Base-by-base conservation (phyloP, 805 yeast genomes). In the Starmerella riodocensis region DNA sequence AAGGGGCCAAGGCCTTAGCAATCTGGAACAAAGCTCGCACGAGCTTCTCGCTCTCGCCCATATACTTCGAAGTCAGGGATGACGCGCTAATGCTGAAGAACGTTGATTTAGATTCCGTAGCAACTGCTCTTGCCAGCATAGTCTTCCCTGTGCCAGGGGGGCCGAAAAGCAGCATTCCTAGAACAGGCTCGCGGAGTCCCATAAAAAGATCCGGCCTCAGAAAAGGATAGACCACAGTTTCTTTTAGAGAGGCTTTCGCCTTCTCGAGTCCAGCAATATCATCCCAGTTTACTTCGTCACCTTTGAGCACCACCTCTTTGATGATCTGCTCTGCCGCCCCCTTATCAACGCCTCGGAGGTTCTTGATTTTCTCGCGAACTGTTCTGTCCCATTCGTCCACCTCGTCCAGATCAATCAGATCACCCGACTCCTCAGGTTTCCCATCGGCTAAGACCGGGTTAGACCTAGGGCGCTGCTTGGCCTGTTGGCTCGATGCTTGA, bases 131-230 rank as follows among this genome's bases (percentile, higher is more conserved):
- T 0, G 96, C 96, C 49, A 88, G 69, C 97, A 88, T 86, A 1
- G 96, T 86, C 55, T 91, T 88, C 41, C 97, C 97, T 0, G 97
- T 88, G n/a, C 98, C 98, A 0, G 97, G 96, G 2, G 98, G 97
- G 0, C 98, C 98, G 64, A 85, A 88, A 30, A 88, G 61, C 17
- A 88, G 66, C 93, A 91, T 84, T n/a, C 97, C 97, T 42, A 93
- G 64, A 0, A 93, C 86, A 0, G 97, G 97, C 61, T 86, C 96
- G 50, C 96, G 67, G 38, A 88, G 63, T 0, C 96, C 97, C 43
- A 74, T 71, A 56, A 88, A 91, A 41, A 88, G 65, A 60, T 88
- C 97, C 0, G 97, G 98, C 37, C 97, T 69, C 48, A 91, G 61
- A 54, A 88, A 86, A 19, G 98, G 98, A 57, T 86, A 88, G 12